Base-by-base conservation (phyloP, 352 stramenopile species). In the Phytophthora kernoviae region DNA sequence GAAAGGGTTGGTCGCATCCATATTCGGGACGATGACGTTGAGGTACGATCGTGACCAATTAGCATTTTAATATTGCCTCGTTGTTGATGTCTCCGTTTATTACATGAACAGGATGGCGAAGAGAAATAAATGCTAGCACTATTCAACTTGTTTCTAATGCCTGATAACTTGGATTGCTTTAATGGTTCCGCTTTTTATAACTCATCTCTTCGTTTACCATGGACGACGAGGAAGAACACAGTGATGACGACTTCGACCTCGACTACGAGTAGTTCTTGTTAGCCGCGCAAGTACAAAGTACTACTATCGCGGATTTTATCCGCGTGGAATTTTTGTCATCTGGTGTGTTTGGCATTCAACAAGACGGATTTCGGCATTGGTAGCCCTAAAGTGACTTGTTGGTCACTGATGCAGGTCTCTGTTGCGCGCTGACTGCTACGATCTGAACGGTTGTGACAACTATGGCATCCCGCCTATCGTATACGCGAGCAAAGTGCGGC, bases 261-360 rank as follows among this genome's bases (percentile, higher is more conserved):
- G 60, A 83, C 50, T 62, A 73, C 11, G 68, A 75, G 58, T 49
- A 64, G 26, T 67, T 85, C 26, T 56, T 88, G 1, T 45, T 90
- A 8, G 72, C 72, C n/a, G 82, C 84, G 67, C 68, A 87, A 56
- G 85, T 87, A 65, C 78, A 83, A 22, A 72, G 56, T 75, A 68
- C 43, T 66, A 81, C 47, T 70, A 72, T 47, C 49, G 65, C 4
- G 45, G 66, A 9, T 43, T 74, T 14, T 73, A 68, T 18, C 36
- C 84, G 34, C 41, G 48, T 20, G 76, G 82, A 15, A 47, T 87
- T 1, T 83, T 77, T 58, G 46, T 81, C 11, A 75, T 88, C 18
- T 87, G 74, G 77, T 90, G 22, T 10, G 15, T 37, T n/a, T 33
- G 42, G 5, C 18, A n/a, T 36, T 36, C 22, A 18, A 14, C 4